Base-by-base conservation (phyloP, 495 filamentous ascomycete genomes). In the Podospora pseudoanserina region DNA sequence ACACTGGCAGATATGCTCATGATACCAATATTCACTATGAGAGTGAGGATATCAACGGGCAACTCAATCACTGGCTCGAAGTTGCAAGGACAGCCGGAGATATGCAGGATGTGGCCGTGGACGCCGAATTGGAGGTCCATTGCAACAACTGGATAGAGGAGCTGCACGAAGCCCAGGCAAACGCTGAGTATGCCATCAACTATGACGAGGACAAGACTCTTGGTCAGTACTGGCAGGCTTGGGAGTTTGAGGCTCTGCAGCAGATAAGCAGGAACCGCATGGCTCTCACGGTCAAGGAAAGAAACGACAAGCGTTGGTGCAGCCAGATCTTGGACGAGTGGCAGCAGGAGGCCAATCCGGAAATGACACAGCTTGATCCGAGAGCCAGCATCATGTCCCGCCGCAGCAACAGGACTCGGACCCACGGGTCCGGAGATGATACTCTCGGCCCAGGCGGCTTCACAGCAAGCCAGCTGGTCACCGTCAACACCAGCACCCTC, bases 231-330 rank as follows among this genome's bases (percentile, higher is more conserved):
- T 70, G 67, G 69, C 65, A 70, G 26, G 60, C 28, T 11, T 78
- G 75, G 75, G 77, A 77, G 54, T 74, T 75, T n/a, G 69, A 79
- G 44, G 60, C 60, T 2, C 65, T 79, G 4, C 75, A 78, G 65
- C 53, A 69, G 7, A 59, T 65, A n/a, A 65, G 71, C 26, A 67
- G 65, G 20, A 63, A 65, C 11, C 67, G 68, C 28, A 70, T 73
- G 15, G 73, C 71, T 11, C 34, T 34, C 2, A 70, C 73, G 3
- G 26, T 79, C 16, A 65, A 65, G 20, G 69, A 75, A 13, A 71
- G 69, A 53, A 74, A 75, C 59, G 71, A 75, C 0, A 49, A 65
- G 49, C 65, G 76, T 23, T 39, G 71, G 20, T 57, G 66, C 20
- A 60, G 68, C 7, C 67, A 68, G 6, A 64, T 74, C 4, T 44